Conservation (phyloP, 1,284 basidiomycete species). For the Naganishia albida region DNA sequence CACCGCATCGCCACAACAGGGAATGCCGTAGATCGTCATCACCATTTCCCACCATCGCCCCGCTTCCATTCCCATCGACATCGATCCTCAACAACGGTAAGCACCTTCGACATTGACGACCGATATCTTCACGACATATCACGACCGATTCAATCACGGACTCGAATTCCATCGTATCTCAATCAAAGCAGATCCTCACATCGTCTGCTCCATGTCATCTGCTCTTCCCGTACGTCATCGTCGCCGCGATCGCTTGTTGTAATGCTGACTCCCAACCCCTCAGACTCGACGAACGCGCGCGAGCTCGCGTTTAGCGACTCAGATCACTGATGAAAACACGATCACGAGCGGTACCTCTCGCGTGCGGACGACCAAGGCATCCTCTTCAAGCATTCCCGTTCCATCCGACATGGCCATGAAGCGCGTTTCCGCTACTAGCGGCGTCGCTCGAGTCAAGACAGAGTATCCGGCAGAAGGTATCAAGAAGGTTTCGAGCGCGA, state of each 20-base stretch:
- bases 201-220: slow-evolving; percentile 11
- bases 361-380: slow-evolving; percentile 13
- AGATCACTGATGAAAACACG: slow-evolving; percentile 30
- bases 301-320: slow-evolving; percentile 6
- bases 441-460: slow-evolving; percentile 25
- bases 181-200: not conserved
- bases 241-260: no score
- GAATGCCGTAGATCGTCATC: slow-evolving; percentile 28
- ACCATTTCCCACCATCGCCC: slow-evolving; percentile 1
- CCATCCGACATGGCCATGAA: slow-evolving; percentile 14
- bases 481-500: slow-evolving; percentile 28
- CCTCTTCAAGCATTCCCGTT: slow-evolving; percentile 27
- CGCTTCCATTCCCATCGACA: not conserved
- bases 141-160: slow-evolving; percentile 16
- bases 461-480: slow-evolving; percentile 14
- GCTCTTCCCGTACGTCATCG: slow-evolving; percentile 10
- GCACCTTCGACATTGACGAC: not conserved
- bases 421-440: slow-evolving; percentile 4
- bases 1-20: not conserved
- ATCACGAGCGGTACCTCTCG: slow-evolving; percentile 22
- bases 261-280: not conserved
- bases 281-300: slow-evolving; percentile 32
- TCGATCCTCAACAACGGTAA: slow-evolving; percentile 13
- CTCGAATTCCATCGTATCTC: not conserved
- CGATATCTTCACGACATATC: slow-evolving; percentile 8